A percentile compares a stretch with the other conserved stretches of the same genome.
Conservation (phyloP, 768 basidiomycete genomes). For the Candolleomyces efflorescens region DNA sequence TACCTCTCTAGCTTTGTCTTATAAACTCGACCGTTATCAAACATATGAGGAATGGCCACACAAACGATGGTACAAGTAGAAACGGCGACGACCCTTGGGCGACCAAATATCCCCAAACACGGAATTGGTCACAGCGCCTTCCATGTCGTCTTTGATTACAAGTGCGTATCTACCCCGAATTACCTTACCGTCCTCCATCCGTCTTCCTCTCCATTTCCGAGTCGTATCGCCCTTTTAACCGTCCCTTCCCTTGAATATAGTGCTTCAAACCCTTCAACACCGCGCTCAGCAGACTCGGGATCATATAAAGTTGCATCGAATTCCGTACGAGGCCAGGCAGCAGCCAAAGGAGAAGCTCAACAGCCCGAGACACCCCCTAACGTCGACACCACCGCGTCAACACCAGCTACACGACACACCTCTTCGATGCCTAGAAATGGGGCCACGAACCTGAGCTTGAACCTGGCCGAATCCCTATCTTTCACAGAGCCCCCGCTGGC, state of each 20-base stretch:
- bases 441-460: background rate
- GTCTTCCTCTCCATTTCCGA: background rate
- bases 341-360: background rate
- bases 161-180: slow-evolving; percentile 4
- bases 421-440: slow-evolving; percentile 1
- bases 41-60: background rate
- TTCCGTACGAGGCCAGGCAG: background rate
- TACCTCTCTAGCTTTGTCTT: background rate
- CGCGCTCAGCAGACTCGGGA: background rate
- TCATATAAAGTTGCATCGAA: background rate
- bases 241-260: background rate
- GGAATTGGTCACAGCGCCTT: background rate
- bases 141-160: slow-evolving; percentile 11
- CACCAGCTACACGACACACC: background rate
- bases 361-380: background rate
- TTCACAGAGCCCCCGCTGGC: slow-evolving; percentile 30
- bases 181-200: background rate
- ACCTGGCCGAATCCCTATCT: slow-evolving; percentile 4
- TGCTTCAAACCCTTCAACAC: background rate
- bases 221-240: background rate
- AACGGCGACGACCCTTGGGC: background rate
- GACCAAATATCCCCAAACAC: slow-evolving; percentile 9
- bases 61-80: background rate
- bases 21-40: too few relatives aligned
- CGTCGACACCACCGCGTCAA: background rate